A percentile compares a stretch with the other conserved stretches of the same genome.
These are phyloP conservation scores for Polygonum maritimum DNA, from an alignment of 148 eudicot species.

Conservation along the genomic window DNA sequence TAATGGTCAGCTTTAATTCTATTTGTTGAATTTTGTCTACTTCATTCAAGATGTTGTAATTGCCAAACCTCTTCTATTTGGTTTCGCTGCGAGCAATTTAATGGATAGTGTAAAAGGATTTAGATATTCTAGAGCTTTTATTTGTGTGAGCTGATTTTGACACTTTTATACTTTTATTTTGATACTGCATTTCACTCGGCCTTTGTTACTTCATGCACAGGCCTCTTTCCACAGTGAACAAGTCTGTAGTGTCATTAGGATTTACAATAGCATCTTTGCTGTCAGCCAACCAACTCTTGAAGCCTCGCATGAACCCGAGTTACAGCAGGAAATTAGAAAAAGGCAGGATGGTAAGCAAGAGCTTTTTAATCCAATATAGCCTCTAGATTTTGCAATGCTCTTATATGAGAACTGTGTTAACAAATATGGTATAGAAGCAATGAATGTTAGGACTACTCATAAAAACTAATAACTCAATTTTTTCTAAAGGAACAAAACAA, in stretches of 20 bases:
- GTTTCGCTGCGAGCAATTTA: not conserved
- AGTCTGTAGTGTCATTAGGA: too few relatives aligned
- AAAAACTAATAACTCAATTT: too few relatives aligned
- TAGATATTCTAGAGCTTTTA: not conserved
- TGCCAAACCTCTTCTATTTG: not conserved
- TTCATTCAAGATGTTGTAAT: not conserved
- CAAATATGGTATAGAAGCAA: too few relatives aligned
- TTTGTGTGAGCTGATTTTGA: not conserved
- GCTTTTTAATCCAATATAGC: too few relatives aligned
- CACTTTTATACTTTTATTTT: not conserved
- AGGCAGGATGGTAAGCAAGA: too few relatives aligned
- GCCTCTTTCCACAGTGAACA: too few relatives aligned
- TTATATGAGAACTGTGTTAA: too few relatives aligned
- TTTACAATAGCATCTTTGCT: too few relatives aligned
- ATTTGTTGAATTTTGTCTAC: not conserved
- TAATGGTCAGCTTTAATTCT: not conserved
- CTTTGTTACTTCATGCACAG: too few relatives aligned
- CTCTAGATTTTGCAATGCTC: too few relatives aligned
- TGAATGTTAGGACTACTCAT: too few relatives aligned
- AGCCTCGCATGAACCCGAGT: not conserved
- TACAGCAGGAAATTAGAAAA: constrained; percentile 6
- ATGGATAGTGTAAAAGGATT: not conserved
- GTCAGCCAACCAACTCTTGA: not conserved
- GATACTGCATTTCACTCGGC: not conserved
- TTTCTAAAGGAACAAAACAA: constrained; percentile 5